Evolutionary conservation across 192 early-diverging fungal genomes (phyloP), one percentile per base, ranked within the genome.

Genomic region (Backusella circina): DNA sequence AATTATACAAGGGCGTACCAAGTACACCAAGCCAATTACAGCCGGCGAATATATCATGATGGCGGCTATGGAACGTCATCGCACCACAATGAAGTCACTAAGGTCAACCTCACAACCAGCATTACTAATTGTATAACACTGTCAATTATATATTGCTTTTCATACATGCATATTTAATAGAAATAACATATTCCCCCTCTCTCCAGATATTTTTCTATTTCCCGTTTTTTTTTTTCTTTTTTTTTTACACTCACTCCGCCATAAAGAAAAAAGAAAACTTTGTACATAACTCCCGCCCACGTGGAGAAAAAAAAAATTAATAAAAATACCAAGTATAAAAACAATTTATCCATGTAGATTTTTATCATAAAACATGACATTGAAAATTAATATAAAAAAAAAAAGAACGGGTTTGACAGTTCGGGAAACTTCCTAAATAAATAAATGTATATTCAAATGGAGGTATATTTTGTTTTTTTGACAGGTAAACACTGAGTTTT

Each of bases 1-100:
- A n/a, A 74, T 79, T 31, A 79, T 79, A 50, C 78, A 79, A 38
- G 78, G 78, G 31, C 74, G 70, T 5, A 75, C 73, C 5, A 79
- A 75, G 57, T 79, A 79, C 36, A 74, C 73, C 38, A 73, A 79
- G 7, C 65, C 61, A n/a, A 67, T 79, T 10, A 79, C 73, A 36
- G 78, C 78, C 13, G 78, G 78, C 4, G 73, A 79, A 65, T 71
- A 71, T 26, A 35, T 79, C 9, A 73, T 50, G 50, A 36, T 37
- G 33, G 35, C 50, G 72, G 73, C 72, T 31, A 79, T 79, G 78
- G 78, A 79, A 21, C 67, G 69, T 18, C 70, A 79, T 35, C 65
- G 75, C 44, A 33, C 30, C 30, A 44, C 70, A 1, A 21, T 67
- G n/a, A 37, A 67, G 32, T 18, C 66, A 21, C n/a, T 36, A 21